Evolutionary conservation across 495 filamentous ascomycete species (phyloP).

Genomic region (Lophiostoma macrostomum): DNA sequence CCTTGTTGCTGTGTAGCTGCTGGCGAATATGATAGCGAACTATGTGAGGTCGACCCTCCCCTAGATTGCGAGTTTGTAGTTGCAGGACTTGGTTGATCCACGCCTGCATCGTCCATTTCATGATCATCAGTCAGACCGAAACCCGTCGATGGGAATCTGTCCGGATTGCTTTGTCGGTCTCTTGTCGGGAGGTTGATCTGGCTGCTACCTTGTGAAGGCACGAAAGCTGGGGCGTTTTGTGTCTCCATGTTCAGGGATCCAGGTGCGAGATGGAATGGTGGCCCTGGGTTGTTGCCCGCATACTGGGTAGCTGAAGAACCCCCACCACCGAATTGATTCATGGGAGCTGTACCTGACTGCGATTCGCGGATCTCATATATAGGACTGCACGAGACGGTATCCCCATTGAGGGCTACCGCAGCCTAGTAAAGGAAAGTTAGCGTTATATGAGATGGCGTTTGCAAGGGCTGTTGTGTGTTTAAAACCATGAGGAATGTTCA

Average conservation of each 20-base stretch:
- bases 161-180: constrained; percentile 2
- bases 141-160: not conserved
- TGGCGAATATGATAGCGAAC: constrained; percentile 26
- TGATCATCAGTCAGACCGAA: constrained; percentile 1
- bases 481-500: not conserved
- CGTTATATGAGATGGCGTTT: not conserved
- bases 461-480: not conserved
- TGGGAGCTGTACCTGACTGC: constrained; percentile 18
- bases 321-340: constrained; percentile 17
- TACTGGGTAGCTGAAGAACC: not conserved
- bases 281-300: constrained; percentile 12
- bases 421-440: constrained; percentile 16
- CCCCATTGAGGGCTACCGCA: constrained; percentile 21
- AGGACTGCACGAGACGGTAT: constrained; percentile 28
- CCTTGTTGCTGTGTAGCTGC: constrained; percentile 14
- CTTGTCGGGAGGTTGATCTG: constrained; percentile 16
- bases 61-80: constrained; percentile 21
- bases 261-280: constrained; percentile 24
- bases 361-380: constrained; percentile 34
- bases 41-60: constrained; percentile 25
- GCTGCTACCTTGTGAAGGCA: constrained; percentile 11
- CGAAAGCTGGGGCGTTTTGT: constrained; percentile 3
- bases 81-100: constrained; percentile 28
- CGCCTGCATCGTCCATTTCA: constrained; percentile 31
- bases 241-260: constrained; percentile 17